Base-by-base conservation (phyloP, 352 stramenopile genomes). In the Globisporangium heterothallicum region DNA sequence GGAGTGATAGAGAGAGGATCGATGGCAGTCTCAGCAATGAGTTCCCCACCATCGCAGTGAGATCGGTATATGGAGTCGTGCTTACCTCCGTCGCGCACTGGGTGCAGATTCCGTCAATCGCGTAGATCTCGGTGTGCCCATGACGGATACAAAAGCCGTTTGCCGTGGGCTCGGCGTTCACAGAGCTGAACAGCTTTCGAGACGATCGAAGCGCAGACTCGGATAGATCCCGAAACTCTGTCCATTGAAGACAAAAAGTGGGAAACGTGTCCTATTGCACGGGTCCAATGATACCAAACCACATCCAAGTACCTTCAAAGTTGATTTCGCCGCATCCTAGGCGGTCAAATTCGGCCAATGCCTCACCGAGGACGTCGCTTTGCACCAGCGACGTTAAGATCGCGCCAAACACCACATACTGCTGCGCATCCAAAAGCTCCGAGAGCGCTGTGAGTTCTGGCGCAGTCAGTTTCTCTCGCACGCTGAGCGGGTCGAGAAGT, bases 121-220 rank as follows among this genome's bases (percentile, higher is more conserved):
- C 58, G 42, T 68, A 86, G 3, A 68, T 24, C 16, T 74, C 64
- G 0, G 59, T 52, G 8, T 58, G 59, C 0, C 74, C 74, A 35
- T 90, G 79, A 0, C 79, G 74, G 2, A 90, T 26, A 42, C 79
- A 90, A 62, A 88, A 88, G 0, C 56, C 65, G 1, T 34, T 36
- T 18, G 55, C 53, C 29, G 53, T 73, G 4, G 75, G 73, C 44
- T 89, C 75, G 7, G 79, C 65, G 6, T 63, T 45, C 7, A 78
- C 55, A 2, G 59, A 42, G 22, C 41, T 53, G 21, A 65, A 70
- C 2, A 69, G 55, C 1, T 51, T 53, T 6, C 63, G 61, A 1
- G 71, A 58, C 1, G 59, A 49, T 13, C 70, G 25, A 12, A 87
- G 42, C 1, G 74, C 73, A 22, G 67, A 66, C 10, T 65, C 64